Conservation (phyloP, 345 rosid genomes). For the Syzygium aqueum region DNA sequence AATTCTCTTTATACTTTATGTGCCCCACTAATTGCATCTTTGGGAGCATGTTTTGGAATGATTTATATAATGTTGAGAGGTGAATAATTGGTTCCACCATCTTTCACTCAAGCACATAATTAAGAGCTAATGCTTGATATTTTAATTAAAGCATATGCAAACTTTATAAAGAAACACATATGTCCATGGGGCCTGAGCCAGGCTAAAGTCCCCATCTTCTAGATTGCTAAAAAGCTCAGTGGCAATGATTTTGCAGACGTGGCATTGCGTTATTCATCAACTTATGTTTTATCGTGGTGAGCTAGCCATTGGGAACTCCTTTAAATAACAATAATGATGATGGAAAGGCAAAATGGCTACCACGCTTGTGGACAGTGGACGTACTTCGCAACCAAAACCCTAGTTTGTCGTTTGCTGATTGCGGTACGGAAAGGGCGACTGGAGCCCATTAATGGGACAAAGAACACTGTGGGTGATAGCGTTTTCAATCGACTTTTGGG, state of each 20-base stretch:
- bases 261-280: constrained; percentile 22
- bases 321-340: constrained; percentile 7
- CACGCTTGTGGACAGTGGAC: background rate
- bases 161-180: constrained; percentile 28
- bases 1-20: background rate
- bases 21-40: background rate
- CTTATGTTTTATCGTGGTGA: constrained; percentile 14
- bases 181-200: constrained; percentile 67
- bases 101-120: constrained; percentile 1
- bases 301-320: constrained; percentile 25
- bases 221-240: background rate
- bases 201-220: background rate
- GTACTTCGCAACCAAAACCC: background rate
- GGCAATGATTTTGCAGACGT: constrained; percentile 20
- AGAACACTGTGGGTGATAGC: background rate
- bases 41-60: constrained; percentile 15
- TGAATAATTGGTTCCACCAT: constrained; percentile 79
- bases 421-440: constrained; percentile 22
- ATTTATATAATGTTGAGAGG: constrained; percentile 14
- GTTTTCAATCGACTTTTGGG: background rate
- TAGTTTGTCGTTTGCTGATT: background rate
- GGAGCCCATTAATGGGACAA: constrained; percentile 24
- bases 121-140: background rate
- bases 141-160: background rate
- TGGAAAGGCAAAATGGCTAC: background rate